A percentile compares a stretch with the other conserved stretches of the same genome.
Evolutionary conservation across 148 eudicot species (phyloP).

Genomic region (Persicaria maculosa): DNA sequence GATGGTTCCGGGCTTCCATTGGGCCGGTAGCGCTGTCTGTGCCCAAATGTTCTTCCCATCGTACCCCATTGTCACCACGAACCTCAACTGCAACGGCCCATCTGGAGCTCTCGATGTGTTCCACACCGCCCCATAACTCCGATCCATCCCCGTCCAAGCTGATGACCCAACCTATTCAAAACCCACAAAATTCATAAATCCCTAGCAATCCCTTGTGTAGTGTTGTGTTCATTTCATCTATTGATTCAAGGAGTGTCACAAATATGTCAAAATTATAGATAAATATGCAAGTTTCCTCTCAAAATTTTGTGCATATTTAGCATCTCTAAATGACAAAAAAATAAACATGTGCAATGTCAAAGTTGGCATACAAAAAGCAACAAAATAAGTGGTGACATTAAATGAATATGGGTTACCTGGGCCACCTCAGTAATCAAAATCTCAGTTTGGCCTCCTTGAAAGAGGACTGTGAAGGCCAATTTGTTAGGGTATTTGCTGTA

Average conservation of each 20-base stretch:
- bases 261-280: too few relatives aligned
- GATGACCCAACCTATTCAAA: constrained; percentile 40
- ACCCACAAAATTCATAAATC: not conserved
- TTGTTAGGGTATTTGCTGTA: constrained; percentile 53
- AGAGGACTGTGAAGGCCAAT: constrained; percentile 60
- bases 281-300: too few relatives aligned
- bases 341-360: not conserved
- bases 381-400: not conserved
- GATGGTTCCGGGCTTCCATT: constrained; percentile 44
- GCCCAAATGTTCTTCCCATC: constrained; percentile 65
- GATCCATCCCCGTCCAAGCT: constrained; percentile 47
- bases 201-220: not conserved
- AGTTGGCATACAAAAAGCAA: not conserved
- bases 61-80: constrained; percentile 54
- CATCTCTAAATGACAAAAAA: not conserved
- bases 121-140: constrained; percentile 74
- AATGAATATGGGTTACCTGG: constrained; percentile 26
- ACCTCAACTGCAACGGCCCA: constrained; percentile 60
- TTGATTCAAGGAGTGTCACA: too few relatives aligned
- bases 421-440: constrained; percentile 63
- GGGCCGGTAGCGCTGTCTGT: constrained; percentile 47
- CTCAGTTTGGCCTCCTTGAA: constrained; percentile 92
- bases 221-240: too few relatives aligned
- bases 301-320: not conserved
- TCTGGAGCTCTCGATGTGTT: constrained; percentile 47